These are phyloP conservation scores for Tulasnella sp. DNA, from an alignment of 768 basidiomycete genomes.

Conservation along the genomic window DNA sequence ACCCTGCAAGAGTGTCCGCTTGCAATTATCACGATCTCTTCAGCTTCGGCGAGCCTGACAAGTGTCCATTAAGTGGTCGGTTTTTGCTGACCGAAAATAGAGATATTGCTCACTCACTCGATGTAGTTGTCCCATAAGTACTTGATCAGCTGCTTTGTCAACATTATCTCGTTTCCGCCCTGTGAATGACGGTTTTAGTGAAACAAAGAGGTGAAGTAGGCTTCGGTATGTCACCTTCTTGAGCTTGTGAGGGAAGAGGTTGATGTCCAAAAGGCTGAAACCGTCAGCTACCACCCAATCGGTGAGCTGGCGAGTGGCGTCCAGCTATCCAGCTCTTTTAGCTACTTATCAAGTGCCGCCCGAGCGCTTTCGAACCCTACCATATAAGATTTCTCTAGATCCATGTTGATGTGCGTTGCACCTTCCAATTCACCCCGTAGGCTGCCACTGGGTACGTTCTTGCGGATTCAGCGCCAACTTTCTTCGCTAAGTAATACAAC, in stretches of 20 bases:
- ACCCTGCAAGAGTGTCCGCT: constrained; percentile 76
- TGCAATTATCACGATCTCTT: constrained; percentile 69
- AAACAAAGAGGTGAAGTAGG: too few species aligned
- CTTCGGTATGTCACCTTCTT: constrained; percentile 33
- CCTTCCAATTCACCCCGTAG: constrained; percentile 74
- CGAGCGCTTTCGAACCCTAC: constrained; percentile 33
- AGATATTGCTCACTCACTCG: constrained; percentile 43
- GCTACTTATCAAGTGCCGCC: not conserved
- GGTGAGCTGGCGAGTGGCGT: constrained; percentile 70
- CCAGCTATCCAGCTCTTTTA: constrained; percentile 42
- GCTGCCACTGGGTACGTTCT: constrained; percentile 53
- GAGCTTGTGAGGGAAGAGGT: constrained; percentile 34
- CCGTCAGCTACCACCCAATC: constrained; percentile 57
- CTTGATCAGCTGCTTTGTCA: constrained; percentile 44
- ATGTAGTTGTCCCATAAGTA: constrained; percentile 98
- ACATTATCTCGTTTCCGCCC: constrained; percentile 18
- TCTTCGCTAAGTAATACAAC: too few species aligned
- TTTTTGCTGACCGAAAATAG: not conserved
- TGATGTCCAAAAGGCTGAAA: constrained; percentile 76
- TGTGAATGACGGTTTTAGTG: too few species aligned
- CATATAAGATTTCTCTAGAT: constrained; percentile 74
- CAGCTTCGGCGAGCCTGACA: constrained; percentile 56
- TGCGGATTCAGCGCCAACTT: constrained; percentile 3
- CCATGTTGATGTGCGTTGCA: constrained; percentile 56
- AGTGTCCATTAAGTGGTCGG: not conserved